Evolutionary conservation across 2,329 filamentous ascomycete species (phyloP), one percentile per base, ranked within the genome.

Genomic region (Geosmithia morbida): DNA sequence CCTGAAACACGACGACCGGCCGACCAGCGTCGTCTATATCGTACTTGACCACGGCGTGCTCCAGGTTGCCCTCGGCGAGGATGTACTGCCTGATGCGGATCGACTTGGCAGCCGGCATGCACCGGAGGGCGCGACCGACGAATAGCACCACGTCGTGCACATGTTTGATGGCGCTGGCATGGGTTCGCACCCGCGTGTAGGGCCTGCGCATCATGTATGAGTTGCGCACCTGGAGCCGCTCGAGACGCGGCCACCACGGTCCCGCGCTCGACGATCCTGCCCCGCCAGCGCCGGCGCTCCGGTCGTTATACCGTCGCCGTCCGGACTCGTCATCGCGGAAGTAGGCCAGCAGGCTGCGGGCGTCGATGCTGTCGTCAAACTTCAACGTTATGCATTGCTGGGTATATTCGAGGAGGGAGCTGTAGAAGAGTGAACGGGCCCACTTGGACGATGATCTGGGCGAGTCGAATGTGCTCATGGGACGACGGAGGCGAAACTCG

Each of bases 281-380:
- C 4, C 41, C 41, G 17, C 3, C 3, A 7, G 16, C 41, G 41
- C 3, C n/a, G 18, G 16, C 41, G 19, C 29, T 30, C 5, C 20
- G 18, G 20, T 30, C 20, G 20, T 41, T 41, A 16, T 41, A 18
- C 41, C 17, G 19, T 43, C 19, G 11, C 10, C 19, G 44, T 30
- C 19, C 19, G 11, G 30, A 17, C 33, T 39, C 18, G 10, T 45
- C 43, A 11, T 42, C 42, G 7, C 18, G 17, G 26, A 46, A 49
- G 7, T 44, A 44, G 14, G 39, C 26, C 7, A 49, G 44, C 26
- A 49, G 43, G 11, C 43, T 17, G 7, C 40, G 22, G 13, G 20
- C 29, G 41, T 46, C 44, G 44, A 49, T 30, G 29, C 44, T 46
- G 48, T 49, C 48, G 41, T 49, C 48, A 49, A 49, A 49, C 3